Percentiles rank a stretch among this genome's conserved stretches.
Evolutionary conservation across 2,329 filamentous ascomycete species (phyloP).

Genomic region (Arachnopeziza araneosa): DNA sequence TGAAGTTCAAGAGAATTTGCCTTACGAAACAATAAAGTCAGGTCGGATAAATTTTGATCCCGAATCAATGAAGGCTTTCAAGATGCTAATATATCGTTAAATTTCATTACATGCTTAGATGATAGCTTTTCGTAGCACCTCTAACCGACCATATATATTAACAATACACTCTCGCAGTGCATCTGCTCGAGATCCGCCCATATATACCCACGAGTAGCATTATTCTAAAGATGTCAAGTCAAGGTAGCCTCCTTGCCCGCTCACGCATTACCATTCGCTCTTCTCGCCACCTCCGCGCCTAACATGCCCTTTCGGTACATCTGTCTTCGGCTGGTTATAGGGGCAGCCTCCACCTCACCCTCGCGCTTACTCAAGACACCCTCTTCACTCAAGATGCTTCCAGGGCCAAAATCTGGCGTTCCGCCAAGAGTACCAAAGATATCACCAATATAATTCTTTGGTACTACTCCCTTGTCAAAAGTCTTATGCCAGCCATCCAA

Average conservation of each 20-base stretch:
- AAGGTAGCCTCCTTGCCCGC: no score
- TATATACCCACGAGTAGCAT: not conserved
- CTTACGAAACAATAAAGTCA: no score
- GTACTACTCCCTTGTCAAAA: conserved; percentile 50
- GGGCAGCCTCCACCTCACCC: not conserved
- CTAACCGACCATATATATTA: no score
- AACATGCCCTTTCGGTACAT: conserved; percentile 10
- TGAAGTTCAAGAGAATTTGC: no score
- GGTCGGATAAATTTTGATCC: no score
- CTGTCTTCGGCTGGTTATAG: not conserved
- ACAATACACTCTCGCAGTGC: no score
- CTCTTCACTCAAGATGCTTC: conserved; percentile 4
- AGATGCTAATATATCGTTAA: no score
- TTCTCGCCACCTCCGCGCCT: conserved; percentile 13
- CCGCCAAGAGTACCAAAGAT: conserved; percentile 66
- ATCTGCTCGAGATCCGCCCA: not conserved
- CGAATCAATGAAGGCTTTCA: no score
- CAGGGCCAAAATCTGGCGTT: conserved; percentile 56
- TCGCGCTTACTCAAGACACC: conserved; percentile 1
- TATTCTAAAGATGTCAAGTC: not conserved
- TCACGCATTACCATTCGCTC: conserved; percentile 8
- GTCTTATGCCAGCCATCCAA: conserved; percentile 53
- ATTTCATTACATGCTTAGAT: no score
- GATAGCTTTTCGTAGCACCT: no score
- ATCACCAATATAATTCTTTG: conserved; percentile 64